Conservation (phyloP, 805 yeast species). For the Zygotorulaspora florentina region DNA sequence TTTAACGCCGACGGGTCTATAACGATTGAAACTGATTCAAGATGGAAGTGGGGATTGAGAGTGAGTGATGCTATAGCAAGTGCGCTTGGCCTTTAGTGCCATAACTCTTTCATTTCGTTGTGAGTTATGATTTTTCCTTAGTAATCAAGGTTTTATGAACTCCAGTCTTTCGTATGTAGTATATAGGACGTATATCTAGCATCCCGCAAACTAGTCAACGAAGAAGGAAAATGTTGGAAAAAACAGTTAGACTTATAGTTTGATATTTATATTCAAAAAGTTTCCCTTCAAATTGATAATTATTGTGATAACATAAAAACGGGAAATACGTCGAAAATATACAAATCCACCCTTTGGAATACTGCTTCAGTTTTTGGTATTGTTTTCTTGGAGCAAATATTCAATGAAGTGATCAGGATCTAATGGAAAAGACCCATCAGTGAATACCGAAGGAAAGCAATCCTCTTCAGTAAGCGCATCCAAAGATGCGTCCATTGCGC, state of each 20-base stretch:
- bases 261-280: too few relatives aligned
- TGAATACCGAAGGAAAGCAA: conserved; percentile 7
- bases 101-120: neutral
- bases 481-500: conserved; percentile 8
- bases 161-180: too few relatives aligned
- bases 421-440: conserved; percentile 10
- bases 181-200: too few relatives aligned
- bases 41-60: conserved; percentile 39
- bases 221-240: too few relatives aligned
- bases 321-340: too few relatives aligned
- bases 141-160: too few relatives aligned
- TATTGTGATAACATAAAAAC: too few relatives aligned
- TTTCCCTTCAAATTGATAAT: too few relatives aligned
- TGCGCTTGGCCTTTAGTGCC: conserved; percentile 5
- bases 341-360: too few relatives aligned
- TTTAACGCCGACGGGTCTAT: conserved; percentile 33
- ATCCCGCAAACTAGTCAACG: too few relatives aligned
- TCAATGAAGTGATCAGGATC: conserved; percentile 8
- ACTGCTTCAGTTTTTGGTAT: neutral
- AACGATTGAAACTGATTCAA: conserved; percentile 29
- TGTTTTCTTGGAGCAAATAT: conserved; percentile 8
- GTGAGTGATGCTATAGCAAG: conserved; percentile 22
- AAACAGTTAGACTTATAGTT: too few relatives aligned
- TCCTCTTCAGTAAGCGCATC: conserved; percentile 10
- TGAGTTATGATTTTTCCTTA: too few relatives aligned